These are phyloP conservation scores for Pilobolus umbonatus DNA, from an alignment of 192 early-diverging fungal genomes.

Conservation along the genomic window DNA sequence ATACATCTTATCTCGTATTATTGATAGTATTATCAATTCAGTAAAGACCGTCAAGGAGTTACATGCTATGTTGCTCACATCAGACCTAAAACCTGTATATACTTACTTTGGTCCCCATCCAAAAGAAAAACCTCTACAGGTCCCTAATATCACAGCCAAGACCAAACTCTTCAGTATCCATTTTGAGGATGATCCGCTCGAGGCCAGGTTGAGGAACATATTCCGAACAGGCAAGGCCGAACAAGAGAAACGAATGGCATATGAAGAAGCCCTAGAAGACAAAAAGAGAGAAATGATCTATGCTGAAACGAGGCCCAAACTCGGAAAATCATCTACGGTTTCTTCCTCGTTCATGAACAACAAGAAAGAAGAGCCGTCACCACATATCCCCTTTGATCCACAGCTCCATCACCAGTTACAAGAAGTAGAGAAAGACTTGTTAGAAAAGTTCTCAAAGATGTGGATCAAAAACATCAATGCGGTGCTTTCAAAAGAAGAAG, in stretches of 20 bases:
- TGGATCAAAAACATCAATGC: slow-evolving; percentile 26
- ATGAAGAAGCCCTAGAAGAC: slow-evolving; percentile 24
- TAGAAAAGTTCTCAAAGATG: slow-evolving; percentile 19
- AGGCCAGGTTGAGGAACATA: slow-evolving; percentile 22
- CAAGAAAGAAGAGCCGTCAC: neutral
- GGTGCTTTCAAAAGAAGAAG: neutral
- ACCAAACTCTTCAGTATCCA: slow-evolving; percentile 11
- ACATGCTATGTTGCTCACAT: neutral
- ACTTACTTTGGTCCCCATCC: slow-evolving; percentile 21
- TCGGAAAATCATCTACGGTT: neutral
- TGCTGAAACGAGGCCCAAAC: neutral
- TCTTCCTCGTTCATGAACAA: too few species aligned
- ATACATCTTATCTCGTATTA: slow-evolving; percentile 19
- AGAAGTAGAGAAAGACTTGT: slow-evolving; percentile 12
- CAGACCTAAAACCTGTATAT: neutral
- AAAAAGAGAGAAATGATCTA: slow-evolving; percentile 1
- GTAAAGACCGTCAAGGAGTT: slow-evolving; percentile 21
- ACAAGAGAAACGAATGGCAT: slow-evolving; percentile 25
- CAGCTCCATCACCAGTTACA: slow-evolving; percentile 6
- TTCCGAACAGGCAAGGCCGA: slow-evolving; percentile 20
- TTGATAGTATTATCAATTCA: slow-evolving; percentile 7
- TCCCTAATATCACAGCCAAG: slow-evolving; percentile 13
- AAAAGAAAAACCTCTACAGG: neutral
- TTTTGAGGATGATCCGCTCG: slow-evolving; percentile 40
- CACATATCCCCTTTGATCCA: neutral